phyloP scores from a whole-genome alignment of 1,284 basidiomycete genomes.

The Leccinum pachyderme region DNA sequence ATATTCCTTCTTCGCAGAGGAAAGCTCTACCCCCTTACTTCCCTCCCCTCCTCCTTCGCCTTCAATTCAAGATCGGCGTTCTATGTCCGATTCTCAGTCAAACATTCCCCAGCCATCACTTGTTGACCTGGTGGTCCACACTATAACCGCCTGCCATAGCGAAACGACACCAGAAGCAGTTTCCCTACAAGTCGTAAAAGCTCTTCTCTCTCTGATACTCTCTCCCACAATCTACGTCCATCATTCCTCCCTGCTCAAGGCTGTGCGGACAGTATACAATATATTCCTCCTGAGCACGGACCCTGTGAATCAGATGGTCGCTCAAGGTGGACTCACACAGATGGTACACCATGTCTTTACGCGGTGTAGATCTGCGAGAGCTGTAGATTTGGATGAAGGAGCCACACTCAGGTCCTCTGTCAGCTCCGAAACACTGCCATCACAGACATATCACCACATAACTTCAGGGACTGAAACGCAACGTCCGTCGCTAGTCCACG shows the following conservation, averaged over 20 bases:
- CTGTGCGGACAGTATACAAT: conserved; percentile 95
- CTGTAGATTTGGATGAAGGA: conserved; percentile 30
- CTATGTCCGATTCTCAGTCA: conserved; percentile 50
- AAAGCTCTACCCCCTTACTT: conserved; percentile 28
- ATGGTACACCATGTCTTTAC: conserved; percentile 96
- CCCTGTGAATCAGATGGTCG: conserved; percentile 92
- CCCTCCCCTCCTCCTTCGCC: conserved; percentile 75
- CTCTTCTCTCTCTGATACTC: conserved; percentile 83
- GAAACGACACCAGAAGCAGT: conserved; percentile 87
- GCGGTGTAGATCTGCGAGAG: conserved; percentile 53
- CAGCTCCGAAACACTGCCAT: conserved; percentile 25
- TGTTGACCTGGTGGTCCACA: conserved; percentile 89
- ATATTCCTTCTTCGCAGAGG: conserved; percentile 89
- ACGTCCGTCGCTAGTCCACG: conserved; percentile 10
- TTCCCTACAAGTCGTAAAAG: conserved; percentile 94
- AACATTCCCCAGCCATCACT: conserved; percentile 62
- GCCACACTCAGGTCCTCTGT: conserved; percentile 19
- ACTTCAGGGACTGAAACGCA: conserved; percentile 11
- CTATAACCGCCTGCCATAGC: conserved; percentile 89
- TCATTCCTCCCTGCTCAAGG: conserved; percentile 91
- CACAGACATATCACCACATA: conserved; percentile 7
- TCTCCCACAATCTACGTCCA: conserved; percentile 87
- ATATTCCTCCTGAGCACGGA: conserved; percentile 90
- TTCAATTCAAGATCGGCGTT: conserved; percentile 43
- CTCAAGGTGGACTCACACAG: conserved; percentile 93